Evolutionary conservation across 2,329 filamentous ascomycete genomes (phyloP).

Genomic region (Fusarium goolgardi): DNA sequence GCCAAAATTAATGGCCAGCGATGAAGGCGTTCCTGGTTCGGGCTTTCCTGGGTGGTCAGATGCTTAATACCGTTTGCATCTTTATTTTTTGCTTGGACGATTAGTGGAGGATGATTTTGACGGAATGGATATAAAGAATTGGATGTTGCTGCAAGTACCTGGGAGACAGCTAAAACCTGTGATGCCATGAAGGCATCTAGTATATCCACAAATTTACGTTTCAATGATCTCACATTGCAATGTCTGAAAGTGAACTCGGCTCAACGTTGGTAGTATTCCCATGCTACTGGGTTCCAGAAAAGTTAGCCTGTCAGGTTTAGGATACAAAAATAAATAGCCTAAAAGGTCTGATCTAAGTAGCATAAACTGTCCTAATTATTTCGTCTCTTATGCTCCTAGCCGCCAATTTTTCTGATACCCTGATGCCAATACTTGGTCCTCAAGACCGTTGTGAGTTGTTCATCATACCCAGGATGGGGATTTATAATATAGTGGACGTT

Average conservation of each 20-base stretch:
- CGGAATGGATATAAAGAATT: conserved; percentile 7
- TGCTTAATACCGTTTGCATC: conserved; percentile 12
- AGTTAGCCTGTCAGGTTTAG: too few relatives aligned
- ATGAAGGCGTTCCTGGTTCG: conserved; percentile 34
- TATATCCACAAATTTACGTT: conserved; percentile 22
- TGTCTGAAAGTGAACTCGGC: not conserved
- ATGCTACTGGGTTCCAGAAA: too few relatives aligned
- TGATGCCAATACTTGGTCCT: too few relatives aligned
- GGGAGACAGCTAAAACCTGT: conserved; percentile 10
- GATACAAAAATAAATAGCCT: too few relatives aligned
- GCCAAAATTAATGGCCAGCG: conserved; percentile 26
- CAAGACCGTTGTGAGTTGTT: not conserved
- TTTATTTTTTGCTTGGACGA: conserved; percentile 1
- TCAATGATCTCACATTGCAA: conserved; percentile 4
- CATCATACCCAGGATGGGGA: conserved; percentile 1
- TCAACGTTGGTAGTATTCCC: not conserved
- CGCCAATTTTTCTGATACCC: too few relatives aligned
- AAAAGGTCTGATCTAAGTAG: too few relatives aligned
- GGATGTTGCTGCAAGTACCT: conserved; percentile 10
- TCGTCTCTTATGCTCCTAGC: too few relatives aligned
- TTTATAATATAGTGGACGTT: conserved; percentile 10
- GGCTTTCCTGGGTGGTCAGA: conserved; percentile 6
- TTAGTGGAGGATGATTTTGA: conserved; percentile 6
- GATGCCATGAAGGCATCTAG: conserved; percentile 15
- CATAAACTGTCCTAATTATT: too few relatives aligned